Evolutionary conservation across 1,284 basidiomycete genomes (phyloP), one percentile per base, ranked within the genome.

Genomic region (Rhodotorula sp.): DNA sequence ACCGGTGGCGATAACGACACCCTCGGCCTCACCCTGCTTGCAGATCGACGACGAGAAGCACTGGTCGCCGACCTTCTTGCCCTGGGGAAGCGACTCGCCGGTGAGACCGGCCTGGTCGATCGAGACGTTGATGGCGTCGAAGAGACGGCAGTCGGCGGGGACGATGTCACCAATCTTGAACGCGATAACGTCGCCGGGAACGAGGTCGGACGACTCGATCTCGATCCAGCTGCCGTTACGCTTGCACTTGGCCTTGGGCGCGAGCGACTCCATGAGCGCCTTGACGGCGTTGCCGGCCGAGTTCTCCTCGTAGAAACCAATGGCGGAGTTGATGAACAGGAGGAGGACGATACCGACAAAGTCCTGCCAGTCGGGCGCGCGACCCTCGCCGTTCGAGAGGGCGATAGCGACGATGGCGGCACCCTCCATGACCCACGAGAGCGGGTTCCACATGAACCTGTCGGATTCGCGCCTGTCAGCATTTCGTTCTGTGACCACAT

Each of bases 361-460:
- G 86, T 98, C 94, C 81, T 90, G 86, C 96, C 96, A 97, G 81
- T 98, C 93, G 56, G 95, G 95, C 61, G 95, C 88, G 76, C 86
- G 85, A 75, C 86, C 85, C 78, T 88, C 89, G 84, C 96, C 94
- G 84, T 98, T 98, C 75, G 95, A 97, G 54, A 98, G 88, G 59
- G 88, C 95, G 82, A 97, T 97, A 72, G 95, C 94, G 82, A 98
- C 95, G 63, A 97, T 86, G 62, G 95, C 94, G 67, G 95, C 95
- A 78, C 91, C 93, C 84, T 99, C 95, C 95, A 98, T 99, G 84
- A 98, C 96, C 94, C 95, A 98, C 54, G 94, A 97, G 41, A 97
- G 87, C 64, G 94, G 94, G 85, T 97, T 97, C 93, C 93, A 96
- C 93, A 96, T 96, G 87, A 97, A 97, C 27, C 75, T 75, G 64